A percentile compares a stretch with the other conserved stretches of the same genome.
Evolutionary conservation across 371 early-diverging fungal species (phyloP).

Genomic region (Mucor irregularis): DNA sequence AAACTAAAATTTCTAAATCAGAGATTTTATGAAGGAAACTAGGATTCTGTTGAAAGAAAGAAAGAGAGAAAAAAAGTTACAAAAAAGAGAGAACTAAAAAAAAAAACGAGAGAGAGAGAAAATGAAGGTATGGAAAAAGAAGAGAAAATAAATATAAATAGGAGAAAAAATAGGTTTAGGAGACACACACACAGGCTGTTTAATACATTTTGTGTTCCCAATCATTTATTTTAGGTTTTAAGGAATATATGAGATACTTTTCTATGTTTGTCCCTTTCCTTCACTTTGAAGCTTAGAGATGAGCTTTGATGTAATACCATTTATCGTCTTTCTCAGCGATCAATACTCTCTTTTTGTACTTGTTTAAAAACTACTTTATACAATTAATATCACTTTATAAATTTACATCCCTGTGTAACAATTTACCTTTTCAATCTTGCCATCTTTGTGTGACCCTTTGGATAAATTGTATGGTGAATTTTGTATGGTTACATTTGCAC

Average conservation of each 20-base stretch:
- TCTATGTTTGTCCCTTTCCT: neutral
- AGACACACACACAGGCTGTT: slow-evolving; percentile 3
- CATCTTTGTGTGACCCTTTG: slow-evolving; percentile 17
- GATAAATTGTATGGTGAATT: slow-evolving; percentile 33
- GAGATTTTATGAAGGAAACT: too few relatives aligned
- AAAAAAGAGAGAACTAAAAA: neutral
- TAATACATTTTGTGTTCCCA: slow-evolving; percentile 15
- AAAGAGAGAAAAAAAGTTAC: neutral
- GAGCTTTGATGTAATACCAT: slow-evolving; percentile 38
- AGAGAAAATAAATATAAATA: slow-evolving; percentile 14
- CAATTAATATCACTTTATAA: neutral
- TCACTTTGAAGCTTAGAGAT: slow-evolving; percentile 10
- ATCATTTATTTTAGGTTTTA: slow-evolving; percentile 1
- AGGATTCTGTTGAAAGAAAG: too few relatives aligned
- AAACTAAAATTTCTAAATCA: too few relatives aligned
- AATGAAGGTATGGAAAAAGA: slow-evolving; percentile 7
- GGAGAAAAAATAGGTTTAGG: slow-evolving; percentile 13
- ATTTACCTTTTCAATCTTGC: slow-evolving; percentile 9
- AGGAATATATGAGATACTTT: neutral
- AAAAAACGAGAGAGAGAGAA: neutral
- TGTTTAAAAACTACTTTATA: neutral
- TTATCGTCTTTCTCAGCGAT: slow-evolving; percentile 27
- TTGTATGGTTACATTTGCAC: slow-evolving; percentile 32
- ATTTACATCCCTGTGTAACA: too few relatives aligned
- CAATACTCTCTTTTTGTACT: neutral